These are phyloP conservation scores for Penicillium riverlandense DNA, from an alignment of 495 filamentous ascomycete species.

Conservation along the genomic window DNA sequence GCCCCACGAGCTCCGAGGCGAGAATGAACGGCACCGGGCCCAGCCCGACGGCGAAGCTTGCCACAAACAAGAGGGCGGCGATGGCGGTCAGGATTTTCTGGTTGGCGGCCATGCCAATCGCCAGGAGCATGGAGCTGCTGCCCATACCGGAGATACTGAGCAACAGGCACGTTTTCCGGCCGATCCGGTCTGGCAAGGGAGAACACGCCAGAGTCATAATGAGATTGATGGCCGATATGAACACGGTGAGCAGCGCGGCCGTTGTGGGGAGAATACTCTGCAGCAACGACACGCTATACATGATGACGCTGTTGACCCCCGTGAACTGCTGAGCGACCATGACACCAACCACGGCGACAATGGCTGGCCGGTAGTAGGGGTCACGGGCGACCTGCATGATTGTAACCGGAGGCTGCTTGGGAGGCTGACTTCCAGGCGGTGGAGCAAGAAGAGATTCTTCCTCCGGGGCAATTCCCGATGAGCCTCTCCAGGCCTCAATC, in stretches of 20 bases:
- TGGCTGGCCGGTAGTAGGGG: conserved; percentile 62
- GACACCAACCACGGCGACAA: conserved; percentile 78
- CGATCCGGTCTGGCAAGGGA: conserved; percentile 76
- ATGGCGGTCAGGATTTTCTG: conserved; percentile 69
- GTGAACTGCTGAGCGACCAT: conserved; percentile 91
- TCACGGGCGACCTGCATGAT: conserved; percentile 60
- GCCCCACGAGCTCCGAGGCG: conserved; percentile 77
- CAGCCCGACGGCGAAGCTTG: conserved; percentile 82
- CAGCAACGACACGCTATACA: conserved; percentile 92
- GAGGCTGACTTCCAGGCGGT: conserved; percentile 17
- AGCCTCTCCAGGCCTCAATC: conserved; percentile 52
- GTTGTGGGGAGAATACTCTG: conserved; percentile 66
- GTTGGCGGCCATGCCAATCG: conserved; percentile 62
- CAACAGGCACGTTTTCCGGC: conserved; percentile 76
- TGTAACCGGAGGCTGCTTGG: conserved; percentile 45
- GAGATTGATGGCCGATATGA: conserved; percentile 81
- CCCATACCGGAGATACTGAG: conserved; percentile 80
- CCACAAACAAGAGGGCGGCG: conserved; percentile 76
- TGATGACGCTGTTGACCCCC: conserved; percentile 94
- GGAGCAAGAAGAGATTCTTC: conserved; percentile 41
- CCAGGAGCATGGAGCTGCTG: conserved; percentile 62
- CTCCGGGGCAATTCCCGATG: conserved; percentile 38
- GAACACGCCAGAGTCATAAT: conserved; percentile 72
- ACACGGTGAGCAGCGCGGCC: conserved; percentile 73
- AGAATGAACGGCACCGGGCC: conserved; percentile 94